Percentiles rank a stretch among this genome's conserved stretches.
Conservation (phyloP, 768 basidiomycete species). For the Baorangia bicolor region DNA sequence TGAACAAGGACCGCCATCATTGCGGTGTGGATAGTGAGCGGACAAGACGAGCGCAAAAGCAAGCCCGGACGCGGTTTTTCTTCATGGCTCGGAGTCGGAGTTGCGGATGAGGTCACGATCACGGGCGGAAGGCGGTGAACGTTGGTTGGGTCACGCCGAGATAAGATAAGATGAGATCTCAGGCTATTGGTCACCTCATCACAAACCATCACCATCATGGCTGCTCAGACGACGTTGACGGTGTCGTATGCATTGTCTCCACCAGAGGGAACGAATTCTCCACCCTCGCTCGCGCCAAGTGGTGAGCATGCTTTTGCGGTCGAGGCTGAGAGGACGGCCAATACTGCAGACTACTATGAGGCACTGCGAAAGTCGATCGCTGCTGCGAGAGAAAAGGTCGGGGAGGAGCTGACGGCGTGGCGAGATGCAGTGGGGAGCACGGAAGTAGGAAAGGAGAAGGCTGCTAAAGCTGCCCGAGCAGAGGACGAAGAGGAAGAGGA, state of each 20-base stretch:
- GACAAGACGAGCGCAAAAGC: not conserved
- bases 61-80: not conserved
- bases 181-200: not conserved
- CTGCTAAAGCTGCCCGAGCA: constrained; percentile 38
- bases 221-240: constrained; percentile 14
- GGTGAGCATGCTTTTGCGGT: constrained; percentile 28
- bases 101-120: not conserved
- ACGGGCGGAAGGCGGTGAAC: not conserved
- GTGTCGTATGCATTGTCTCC: constrained; percentile 24
- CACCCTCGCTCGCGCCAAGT: constrained; percentile 21
- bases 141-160: constrained; percentile 3
- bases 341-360: constrained; percentile 43
- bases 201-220: constrained; percentile 16
- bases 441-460: constrained; percentile 61
- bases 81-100: constrained; percentile 22
- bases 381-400: constrained; percentile 52
- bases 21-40: constrained; percentile 9
- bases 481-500: constrained; percentile 51
- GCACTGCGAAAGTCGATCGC: constrained; percentile 48
- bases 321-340: constrained; percentile 15
- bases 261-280: constrained; percentile 16
- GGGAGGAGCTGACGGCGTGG: constrained; percentile 72
- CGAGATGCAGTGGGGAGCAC: constrained; percentile 66
- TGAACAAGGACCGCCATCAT: constrained; percentile 53
- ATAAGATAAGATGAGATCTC: constrained; percentile 27